Percentiles rank a stretch among this genome's conserved stretches.
Conservation (phyloP, 768 basidiomycete species). For the Suillus cothurnatus region DNA sequence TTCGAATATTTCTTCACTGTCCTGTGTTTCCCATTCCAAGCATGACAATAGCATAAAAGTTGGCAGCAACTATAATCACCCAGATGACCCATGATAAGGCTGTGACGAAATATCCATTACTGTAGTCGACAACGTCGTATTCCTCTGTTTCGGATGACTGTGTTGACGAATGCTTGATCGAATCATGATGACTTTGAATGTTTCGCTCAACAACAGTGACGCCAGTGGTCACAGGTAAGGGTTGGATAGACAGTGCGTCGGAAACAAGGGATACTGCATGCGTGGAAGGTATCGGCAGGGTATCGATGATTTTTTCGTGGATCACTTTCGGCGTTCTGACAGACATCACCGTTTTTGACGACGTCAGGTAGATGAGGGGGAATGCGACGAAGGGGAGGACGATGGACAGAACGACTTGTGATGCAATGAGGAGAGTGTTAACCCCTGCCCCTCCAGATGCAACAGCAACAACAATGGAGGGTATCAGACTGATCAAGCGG, state of each 20-base stretch:
- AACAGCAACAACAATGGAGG: slow-evolving; percentile 45
- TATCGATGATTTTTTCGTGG: neutral
- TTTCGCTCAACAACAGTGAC: neutral
- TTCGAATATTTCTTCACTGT: neutral
- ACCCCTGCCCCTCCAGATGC: slow-evolving; percentile 45
- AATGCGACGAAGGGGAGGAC: slow-evolving; percentile 50
- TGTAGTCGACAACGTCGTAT: slow-evolving; percentile 39
- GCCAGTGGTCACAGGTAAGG: neutral
- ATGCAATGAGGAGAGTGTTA: slow-evolving; percentile 49
- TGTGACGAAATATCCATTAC: slow-evolving; percentile 41
- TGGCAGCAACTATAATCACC: slow-evolving; percentile 50
- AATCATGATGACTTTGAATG: neutral
- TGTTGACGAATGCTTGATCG: slow-evolving; percentile 9
- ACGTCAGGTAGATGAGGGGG: slow-evolving; percentile 42
- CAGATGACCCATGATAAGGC: slow-evolving; percentile 48
- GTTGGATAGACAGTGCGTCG: slow-evolving; percentile 18
- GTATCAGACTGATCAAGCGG: slow-evolving; percentile 46
- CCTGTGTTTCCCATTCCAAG: slow-evolving; percentile 34
- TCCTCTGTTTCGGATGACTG: slow-evolving; percentile 15
- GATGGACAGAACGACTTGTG: slow-evolving; percentile 49
- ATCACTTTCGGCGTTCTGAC: slow-evolving; percentile 10
- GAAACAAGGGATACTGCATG: neutral
- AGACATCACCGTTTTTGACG: slow-evolving; percentile 35
- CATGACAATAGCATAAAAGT: slow-evolving; percentile 53
- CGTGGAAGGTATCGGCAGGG: neutral